Conservation (phyloP, 1,284 basidiomycete species). For the Irpex sp. region DNA sequence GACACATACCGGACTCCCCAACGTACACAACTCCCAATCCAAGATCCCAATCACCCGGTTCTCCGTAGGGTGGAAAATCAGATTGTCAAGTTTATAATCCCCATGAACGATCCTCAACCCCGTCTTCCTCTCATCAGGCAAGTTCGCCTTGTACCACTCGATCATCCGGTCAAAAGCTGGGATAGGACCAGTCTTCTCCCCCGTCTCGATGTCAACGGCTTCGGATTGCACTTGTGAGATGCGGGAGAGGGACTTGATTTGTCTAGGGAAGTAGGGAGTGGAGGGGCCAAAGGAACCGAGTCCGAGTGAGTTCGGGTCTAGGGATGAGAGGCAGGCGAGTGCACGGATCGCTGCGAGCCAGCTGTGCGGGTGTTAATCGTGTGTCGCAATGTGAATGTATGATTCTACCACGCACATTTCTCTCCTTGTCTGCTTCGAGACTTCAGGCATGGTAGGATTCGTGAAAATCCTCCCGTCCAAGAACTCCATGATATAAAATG, state of each 20-base stretch:
- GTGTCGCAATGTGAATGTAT: neutral
- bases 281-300: constrained; percentile 78
- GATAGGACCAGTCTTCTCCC: constrained; percentile 60
- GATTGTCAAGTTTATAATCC: constrained; percentile 95
- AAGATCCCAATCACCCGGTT: constrained; percentile 91
- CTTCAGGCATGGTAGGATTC: constrained; percentile 73
- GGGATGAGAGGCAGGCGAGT: constrained; percentile 71
- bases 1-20: constrained; percentile 70
- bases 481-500: constrained; percentile 97
- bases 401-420: constrained; percentile 56
- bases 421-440: constrained; percentile 56
- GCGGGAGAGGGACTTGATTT: constrained; percentile 82
- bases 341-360: constrained; percentile 77
- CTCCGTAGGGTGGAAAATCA: constrained; percentile 92
- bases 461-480: constrained; percentile 92
- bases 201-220: constrained; percentile 73
- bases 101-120: constrained; percentile 87
- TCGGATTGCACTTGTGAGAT: constrained; percentile 76
- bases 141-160: constrained; percentile 70
- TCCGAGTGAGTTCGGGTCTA: constrained; percentile 68
- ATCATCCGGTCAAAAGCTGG: constrained; percentile 73
- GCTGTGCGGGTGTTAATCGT: constrained; percentile 34
- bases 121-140: constrained; percentile 72
- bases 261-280: constrained; percentile 85
- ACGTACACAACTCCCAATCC: constrained; percentile 95